Evolutionary conservation across 495 filamentous ascomycete genomes (phyloP).

Genomic region (Bryoglossum gracile): DNA sequence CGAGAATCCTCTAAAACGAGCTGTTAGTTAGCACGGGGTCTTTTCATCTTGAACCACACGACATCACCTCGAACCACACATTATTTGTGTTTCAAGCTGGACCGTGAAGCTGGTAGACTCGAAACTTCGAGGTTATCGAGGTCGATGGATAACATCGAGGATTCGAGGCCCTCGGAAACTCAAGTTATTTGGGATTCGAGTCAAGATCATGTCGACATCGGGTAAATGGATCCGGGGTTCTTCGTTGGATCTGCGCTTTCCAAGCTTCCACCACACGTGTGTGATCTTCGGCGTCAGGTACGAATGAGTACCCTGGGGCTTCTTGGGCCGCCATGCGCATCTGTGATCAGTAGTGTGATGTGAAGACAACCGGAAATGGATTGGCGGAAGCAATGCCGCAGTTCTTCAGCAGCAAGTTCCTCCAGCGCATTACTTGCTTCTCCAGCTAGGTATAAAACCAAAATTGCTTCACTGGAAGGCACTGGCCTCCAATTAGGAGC

Average conservation of each 20-base stretch:
- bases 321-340: constrained; percentile 21
- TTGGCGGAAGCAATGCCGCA: constrained; percentile 15
- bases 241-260: constrained; percentile 9
- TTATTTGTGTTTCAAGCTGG: background rate
- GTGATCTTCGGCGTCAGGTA: constrained; percentile 14
- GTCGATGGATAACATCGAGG: too few species aligned
- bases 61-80: background rate
- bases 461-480: too few species aligned
- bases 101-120: too few species aligned
- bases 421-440: constrained; percentile 11
- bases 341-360: background rate
- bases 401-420: constrained; percentile 7
- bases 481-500: background rate
- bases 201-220: background rate
- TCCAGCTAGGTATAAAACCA: background rate
- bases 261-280: constrained; percentile 5
- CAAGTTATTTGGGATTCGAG: background rate
- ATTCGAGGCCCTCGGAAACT: background rate
- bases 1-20: background rate
- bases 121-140: too few species aligned
- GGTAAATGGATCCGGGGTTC: background rate
- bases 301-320: constrained; percentile 3
- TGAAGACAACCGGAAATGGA: too few species aligned
- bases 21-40: too few species aligned
- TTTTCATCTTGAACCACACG: background rate